Conservation (phyloP, 1,139 yeast genomes). For the Geotrichum aggregatum region DNA sequence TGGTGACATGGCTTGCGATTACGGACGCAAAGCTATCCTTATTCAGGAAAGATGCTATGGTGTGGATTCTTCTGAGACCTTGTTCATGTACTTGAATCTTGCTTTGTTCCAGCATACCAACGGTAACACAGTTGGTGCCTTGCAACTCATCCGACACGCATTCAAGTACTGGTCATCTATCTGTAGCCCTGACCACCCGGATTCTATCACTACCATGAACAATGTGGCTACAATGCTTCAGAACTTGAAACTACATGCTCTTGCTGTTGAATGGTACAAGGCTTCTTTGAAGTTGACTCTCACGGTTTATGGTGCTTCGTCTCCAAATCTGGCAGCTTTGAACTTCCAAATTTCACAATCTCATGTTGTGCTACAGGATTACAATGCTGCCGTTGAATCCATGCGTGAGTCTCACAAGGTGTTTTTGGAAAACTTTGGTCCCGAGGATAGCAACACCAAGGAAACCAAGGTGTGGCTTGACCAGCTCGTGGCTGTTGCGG, state of each 20-base stretch:
- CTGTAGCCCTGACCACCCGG: conserved; percentile 62
- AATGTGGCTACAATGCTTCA: conserved; percentile 62
- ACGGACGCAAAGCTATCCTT: conserved; percentile 66
- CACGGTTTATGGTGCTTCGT: conserved; percentile 51
- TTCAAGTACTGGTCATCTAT: conserved; percentile 53
- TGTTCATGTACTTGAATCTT: conserved; percentile 68
- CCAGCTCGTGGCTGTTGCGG: conserved; percentile 43
- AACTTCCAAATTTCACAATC: conserved; percentile 66
- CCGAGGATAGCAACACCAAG: conserved; percentile 56
- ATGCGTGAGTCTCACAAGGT: conserved; percentile 52
- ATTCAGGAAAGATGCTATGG: conserved; percentile 80
- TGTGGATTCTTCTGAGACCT: conserved; percentile 70
- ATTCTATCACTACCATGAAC: conserved; percentile 57
- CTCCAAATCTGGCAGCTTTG: conserved; percentile 57
- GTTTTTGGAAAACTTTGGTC: conserved; percentile 56
- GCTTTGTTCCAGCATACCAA: conserved; percentile 67
- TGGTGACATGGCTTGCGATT: conserved; percentile 57
- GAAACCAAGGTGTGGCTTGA: conserved; percentile 63
- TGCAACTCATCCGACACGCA: conserved; percentile 61
- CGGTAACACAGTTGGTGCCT: conserved; percentile 57
- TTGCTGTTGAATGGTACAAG: conserved; percentile 50
- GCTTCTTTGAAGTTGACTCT: conserved; percentile 48
- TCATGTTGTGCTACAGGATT: conserved; percentile 51
- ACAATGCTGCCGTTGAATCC: conserved; percentile 52
- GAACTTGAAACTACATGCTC: conserved; percentile 46